phyloP scores from a whole-genome alignment of 768 basidiomycete genomes.

The Boletales sp. region DNA sequence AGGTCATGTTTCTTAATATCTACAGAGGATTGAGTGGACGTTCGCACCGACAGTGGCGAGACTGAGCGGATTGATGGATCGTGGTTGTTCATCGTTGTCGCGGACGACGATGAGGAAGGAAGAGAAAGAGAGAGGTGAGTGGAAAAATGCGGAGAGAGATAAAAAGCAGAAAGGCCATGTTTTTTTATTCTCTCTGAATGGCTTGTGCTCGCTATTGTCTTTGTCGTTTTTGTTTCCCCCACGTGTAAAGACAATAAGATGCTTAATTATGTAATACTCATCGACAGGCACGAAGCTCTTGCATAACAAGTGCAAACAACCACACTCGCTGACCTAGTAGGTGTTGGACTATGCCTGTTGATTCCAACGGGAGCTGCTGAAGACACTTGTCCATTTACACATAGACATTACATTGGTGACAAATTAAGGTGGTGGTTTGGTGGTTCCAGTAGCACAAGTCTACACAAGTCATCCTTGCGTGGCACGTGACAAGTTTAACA shows the following conservation, averaged over 20 bases:
- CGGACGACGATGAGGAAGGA: constrained; percentile 25
- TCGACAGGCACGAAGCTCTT: constrained; percentile 13
- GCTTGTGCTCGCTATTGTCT: constrained; percentile 17
- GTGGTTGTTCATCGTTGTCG: constrained; percentile 31
- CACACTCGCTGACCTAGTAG: no score
- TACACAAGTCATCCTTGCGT: no score
- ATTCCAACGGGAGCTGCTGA: no score
- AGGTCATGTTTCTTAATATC: constrained; percentile 16
- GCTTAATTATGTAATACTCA: constrained; percentile 6
- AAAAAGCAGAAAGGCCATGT: neutral
- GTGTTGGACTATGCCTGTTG: no score
- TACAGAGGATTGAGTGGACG: constrained; percentile 15
- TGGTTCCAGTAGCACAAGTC: no score
- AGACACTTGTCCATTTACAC: no score
- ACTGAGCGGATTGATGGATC: constrained; percentile 13
- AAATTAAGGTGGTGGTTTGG: no score
- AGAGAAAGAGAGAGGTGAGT: neutral
- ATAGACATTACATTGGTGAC: no score
- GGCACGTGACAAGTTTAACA: no score
- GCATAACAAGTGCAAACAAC: constrained; percentile 16
- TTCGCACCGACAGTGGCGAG: constrained; percentile 19
- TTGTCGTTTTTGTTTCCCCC: constrained; percentile 10
- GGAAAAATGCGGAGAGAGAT: no score
- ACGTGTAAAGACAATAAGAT: constrained; percentile 25
- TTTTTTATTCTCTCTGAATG: constrained; percentile 24